Base-by-base conservation (phyloP, 2,329 filamentous ascomycete species). In the Gnomoniopsis smithogilvyi region DNA sequence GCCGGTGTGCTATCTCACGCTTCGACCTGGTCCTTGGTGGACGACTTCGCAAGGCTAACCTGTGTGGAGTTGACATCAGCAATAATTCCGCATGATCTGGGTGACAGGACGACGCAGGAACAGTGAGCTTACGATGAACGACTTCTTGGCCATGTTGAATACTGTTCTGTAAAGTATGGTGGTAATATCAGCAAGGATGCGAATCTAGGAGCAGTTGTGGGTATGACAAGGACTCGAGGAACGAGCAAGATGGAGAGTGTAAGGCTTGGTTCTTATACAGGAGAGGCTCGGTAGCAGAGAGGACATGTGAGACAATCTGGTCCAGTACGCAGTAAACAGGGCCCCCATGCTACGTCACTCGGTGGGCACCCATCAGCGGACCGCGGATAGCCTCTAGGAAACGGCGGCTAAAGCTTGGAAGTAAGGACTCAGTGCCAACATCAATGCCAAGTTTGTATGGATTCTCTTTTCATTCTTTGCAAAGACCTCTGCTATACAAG, bases 151-250 rank as follows among this genome's bases (percentile, higher is more conserved):
- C 45, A 47, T 47, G 45, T 24, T 47, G 45, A 26, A 24, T n/a
- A 47, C 24, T 24, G 45, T 47, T 47, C 45, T 24, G 21, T 14
- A 14, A 24, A 47, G 24, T 79, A 34, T 86, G 84, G 51, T 78
- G 70, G 59, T 81, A 64, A 88, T 47, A 45, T 14, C 14, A 11
- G 15, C 14, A 11, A 14, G 24, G 21, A 22, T 47, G 1, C 19
- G 24, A 24, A 12, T 47, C 45, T 24, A 47, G 21, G 45, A 24
- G 21, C 12, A 10, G 11, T 47, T 86, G 63, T 86, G 84, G 45
- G 86, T 78, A 76, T 95, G 94, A 75, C 91, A 84, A 58, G 91
- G 92, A 65, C 92, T 96, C 62, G 30, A n/a, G 30, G 30, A 30
- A 43, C 17, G 30, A 14, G 11, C 36, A 47, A 46, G 38, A 46